Base-by-base conservation (phyloP, 2,329 filamentous ascomycete species). In the Botrytis byssoidea region DNA sequence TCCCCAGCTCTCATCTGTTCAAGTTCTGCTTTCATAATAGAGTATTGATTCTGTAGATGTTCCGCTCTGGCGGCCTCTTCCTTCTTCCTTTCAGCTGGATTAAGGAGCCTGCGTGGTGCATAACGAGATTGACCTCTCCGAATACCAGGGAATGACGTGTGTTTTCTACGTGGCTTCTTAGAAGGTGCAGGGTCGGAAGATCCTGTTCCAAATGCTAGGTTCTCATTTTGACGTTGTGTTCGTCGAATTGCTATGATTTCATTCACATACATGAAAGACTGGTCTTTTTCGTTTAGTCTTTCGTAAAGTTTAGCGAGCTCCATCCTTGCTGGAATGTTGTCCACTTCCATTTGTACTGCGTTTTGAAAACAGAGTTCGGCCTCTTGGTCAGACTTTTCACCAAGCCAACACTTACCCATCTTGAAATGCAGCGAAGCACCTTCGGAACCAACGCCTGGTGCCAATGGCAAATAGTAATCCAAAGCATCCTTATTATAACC, bases 241-340 rank as follows among this genome's bases (percentile, higher is more conserved):
- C 67, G 57, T 22, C 67, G 66, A 59, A 73, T 37, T 42, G 89
- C 86, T 77, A 95, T 88, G 14, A 93, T 90, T 80, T 97, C 92
- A 48, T 91, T 92, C 67, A 93, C 89, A 69, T 94, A 88, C 74
- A 92, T 90, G 74, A 94, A 88, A 1, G 94, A 94, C 79, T 93
- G 90, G 78, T 94, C 92, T 35, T 88, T 90, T 83, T 91, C 89
- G 75, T 90, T 90, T 63, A 88, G 88, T 76, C 87, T 89, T 81
- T 97, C 93, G 79, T 97, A 97, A 82, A 98, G 89, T 78, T 92
- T 94, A 20, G 93, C 93, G 16, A 98, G 85, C 78, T 93, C 89
- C 44, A 93, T 89, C 57, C 93, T 91, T 57, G 93, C 93, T 75
- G 94, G 91, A 66, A 95, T 90, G 74, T 92, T 90, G 59, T 89